Conservation (phyloP, 805 yeast species). For the Yueomyces sinensis region DNA sequence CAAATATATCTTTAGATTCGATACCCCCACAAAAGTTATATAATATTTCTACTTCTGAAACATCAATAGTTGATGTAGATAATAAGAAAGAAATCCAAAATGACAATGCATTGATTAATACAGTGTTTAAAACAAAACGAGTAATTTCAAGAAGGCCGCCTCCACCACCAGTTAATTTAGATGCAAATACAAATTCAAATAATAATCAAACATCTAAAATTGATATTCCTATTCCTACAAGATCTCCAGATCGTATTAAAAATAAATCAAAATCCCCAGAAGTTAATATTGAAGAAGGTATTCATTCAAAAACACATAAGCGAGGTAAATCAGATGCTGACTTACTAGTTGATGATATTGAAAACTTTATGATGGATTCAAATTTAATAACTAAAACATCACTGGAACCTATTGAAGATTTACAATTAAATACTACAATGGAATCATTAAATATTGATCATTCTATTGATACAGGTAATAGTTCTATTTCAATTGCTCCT, state of each 20-base stretch:
- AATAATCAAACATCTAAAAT: not conserved
- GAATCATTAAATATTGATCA: not conserved
- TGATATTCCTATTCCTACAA: too few relatives aligned
- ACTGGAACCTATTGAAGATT: not conserved
- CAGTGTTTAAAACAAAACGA: too few relatives aligned
- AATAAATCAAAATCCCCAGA: not conserved
- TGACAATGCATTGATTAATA: too few relatives aligned
- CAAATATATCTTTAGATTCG: too few relatives aligned
- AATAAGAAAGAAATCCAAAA: too few relatives aligned
- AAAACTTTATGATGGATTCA: too few relatives aligned
- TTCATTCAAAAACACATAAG: not conserved
- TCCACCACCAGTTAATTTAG: conserved; percentile 5
- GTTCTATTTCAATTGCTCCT: too few relatives aligned
- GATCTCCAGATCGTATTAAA: too few relatives aligned
- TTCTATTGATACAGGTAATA: not conserved
- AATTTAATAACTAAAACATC: conserved; percentile 6
- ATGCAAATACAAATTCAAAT: not conserved
- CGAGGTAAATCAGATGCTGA: conserved; percentile 19
- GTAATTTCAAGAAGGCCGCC: conserved; percentile 3
- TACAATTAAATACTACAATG: not conserved
- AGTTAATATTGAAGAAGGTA: not conserved
- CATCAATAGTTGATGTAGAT: too few relatives aligned
- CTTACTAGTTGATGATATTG: conserved; percentile 22
- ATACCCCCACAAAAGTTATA: too few relatives aligned
- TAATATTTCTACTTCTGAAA: too few relatives aligned